Percentiles rank a stretch among this genome's conserved stretches.
phyloP scores from a whole-genome alignment of 2,329 filamentous ascomycete genomes.

The Aspergillus viridinutans region DNA sequence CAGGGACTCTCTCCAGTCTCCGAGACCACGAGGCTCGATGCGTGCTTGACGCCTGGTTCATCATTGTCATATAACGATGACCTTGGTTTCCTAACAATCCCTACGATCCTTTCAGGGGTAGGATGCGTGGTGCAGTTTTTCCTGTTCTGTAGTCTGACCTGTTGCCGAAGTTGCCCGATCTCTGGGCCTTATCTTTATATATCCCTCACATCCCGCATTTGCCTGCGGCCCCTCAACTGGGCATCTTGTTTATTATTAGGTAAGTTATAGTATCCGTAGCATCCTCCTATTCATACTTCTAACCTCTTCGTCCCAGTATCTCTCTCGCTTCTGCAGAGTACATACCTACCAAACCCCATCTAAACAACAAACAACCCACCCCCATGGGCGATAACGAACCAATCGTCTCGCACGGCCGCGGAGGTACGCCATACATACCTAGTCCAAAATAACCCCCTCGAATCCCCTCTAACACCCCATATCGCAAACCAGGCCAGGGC shows the following conservation, averaged over 20 bases:
- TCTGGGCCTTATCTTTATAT: neutral
- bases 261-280: conserved; percentile 1
- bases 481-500: conserved; percentile 46
- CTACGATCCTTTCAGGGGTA: neutral
- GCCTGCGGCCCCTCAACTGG: neutral
- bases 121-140: neutral
- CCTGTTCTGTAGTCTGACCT: neutral
- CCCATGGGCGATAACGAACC: conserved; percentile 27
- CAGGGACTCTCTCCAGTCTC: neutral
- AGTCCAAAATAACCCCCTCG: neutral
- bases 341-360: neutral
- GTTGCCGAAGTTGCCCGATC: neutral
- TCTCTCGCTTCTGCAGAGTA: neutral
- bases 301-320: neutral
- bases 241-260: conserved; percentile 6
- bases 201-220: neutral
- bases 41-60: neutral
- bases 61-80: neutral
- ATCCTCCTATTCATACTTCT: neutral
- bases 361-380: neutral
- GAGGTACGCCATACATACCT: conserved; percentile 40
- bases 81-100: neutral
- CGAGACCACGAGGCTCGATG: neutral
- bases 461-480: neutral
- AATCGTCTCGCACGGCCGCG: conserved; percentile 55